Base-by-base conservation (phyloP, 148 eudicot genomes). In the Arctostaphylos glauca region DNA sequence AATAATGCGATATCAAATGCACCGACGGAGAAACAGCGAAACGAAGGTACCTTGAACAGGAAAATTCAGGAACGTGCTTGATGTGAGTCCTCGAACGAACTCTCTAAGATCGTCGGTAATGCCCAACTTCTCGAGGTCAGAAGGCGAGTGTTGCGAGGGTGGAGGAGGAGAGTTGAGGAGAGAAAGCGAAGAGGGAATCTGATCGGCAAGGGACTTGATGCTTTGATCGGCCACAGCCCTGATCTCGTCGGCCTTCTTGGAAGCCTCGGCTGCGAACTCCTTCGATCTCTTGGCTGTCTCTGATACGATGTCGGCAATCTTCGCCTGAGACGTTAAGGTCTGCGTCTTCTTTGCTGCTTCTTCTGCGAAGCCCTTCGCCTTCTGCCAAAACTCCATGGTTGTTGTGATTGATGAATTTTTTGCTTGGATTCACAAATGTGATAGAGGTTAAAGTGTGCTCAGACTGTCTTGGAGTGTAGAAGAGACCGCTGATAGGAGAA, bases 341-440 rank as follows among this genome's bases (percentile, higher is more conserved):
- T 91, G 93, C 6, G 92, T 88, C 55, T 89, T 84, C 77, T 81
- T 85, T 9, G 94, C 91, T 2, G 93, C 93, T 82, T 92, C 94
- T 74, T 89, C 90, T 0, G 93, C 94, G 58, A 92, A 83, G 25
- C 52, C 81, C 66, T 84, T 84, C 4, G 91, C 94, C 77, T 84
- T 89, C 84, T 81, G 85, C 94, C 94, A 92, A 3, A 90, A 85
- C 43, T 92, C 94, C 93, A 92, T 89, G 14, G 83, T 38, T 66
- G 83, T 38, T 66, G 12, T 14, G 15, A 0, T 52, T 19, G 41
- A 14, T 13, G 0, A 81, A 31, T 80, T 64, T 21, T 80, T 66
- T 23, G 73, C 55, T 66, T 6, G 50, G 6, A 4, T 44, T 44
- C 3, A 2, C 38, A 3, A 16, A 4, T 6, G 9, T 5, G 53